Conservation (phyloP, 2,329 filamentous ascomycete species). For the Aspergillus quadrilineatus region DNA sequence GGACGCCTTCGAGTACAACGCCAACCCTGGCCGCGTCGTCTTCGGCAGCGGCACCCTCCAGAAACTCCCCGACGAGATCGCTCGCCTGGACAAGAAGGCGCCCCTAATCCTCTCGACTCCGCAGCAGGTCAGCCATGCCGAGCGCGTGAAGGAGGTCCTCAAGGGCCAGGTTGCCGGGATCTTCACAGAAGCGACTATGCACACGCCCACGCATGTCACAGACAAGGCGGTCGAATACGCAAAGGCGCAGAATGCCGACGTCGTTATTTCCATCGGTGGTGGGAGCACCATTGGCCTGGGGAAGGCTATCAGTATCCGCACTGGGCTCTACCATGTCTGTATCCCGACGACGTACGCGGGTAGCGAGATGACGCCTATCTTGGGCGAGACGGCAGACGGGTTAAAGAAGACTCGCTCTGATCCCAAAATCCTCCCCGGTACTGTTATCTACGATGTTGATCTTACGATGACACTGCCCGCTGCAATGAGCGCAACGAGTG, state of each 20-base stretch:
- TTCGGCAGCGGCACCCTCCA: conserved; percentile 58
- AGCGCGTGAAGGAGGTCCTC: conserved; percentile 47
- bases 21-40: conserved; percentile 55
- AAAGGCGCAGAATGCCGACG: conserved; percentile 50
- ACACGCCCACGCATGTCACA: conserved; percentile 60
- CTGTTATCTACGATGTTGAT: conserved; percentile 65
- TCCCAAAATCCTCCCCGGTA: conserved; percentile 59
- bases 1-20: conserved; percentile 58
- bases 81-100: conserved; percentile 48
- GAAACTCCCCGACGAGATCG: conserved; percentile 46
- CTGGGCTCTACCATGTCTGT: conserved; percentile 57
- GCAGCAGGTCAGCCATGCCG: conserved; percentile 50
- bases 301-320: conserved; percentile 56
- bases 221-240: conserved; percentile 55
- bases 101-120: conserved; percentile 60
- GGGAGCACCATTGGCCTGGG: conserved; percentile 64
- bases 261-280: conserved; percentile 61
- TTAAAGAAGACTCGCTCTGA: conserved; percentile 59
- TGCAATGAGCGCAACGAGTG: conserved; percentile 56
- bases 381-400: conserved; percentile 61
- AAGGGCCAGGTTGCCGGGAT: conserved; percentile 49
- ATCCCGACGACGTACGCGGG: conserved; percentile 64
- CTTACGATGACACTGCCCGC: conserved; percentile 60
- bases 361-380: conserved; percentile 64
- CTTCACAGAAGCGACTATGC: conserved; percentile 61